Conservation (phyloP, 192 early-diverging fungal genomes). For the Glomus cerebriforme region DNA sequence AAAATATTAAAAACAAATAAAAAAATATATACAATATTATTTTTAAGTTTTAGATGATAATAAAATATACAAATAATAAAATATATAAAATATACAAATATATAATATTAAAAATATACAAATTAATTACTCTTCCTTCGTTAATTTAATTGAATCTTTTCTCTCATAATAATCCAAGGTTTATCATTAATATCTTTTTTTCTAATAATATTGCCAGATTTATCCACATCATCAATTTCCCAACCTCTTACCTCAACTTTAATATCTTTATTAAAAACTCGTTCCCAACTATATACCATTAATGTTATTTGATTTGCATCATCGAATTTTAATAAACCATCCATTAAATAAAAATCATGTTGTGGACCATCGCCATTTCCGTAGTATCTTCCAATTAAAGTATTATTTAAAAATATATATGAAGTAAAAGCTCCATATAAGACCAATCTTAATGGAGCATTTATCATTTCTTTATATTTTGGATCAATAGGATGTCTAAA, state of each 20-base stretch:
- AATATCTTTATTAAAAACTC: not conserved
- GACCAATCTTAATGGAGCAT: constrained; percentile 65
- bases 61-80: too few relatives aligned
- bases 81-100: too few relatives aligned
- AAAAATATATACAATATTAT: too few relatives aligned
- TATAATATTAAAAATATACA: too few relatives aligned
- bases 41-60: too few relatives aligned
- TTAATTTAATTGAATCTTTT: not conserved
- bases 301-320: constrained; percentile 46
- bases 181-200: not conserved
- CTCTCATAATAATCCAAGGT: constrained; percentile 24
- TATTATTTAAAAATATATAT: constrained; percentile 67
- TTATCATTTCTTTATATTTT: constrained; percentile 4
- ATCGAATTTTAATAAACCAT: constrained; percentile 47
- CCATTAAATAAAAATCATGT: constrained; percentile 68
- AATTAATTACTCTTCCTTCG: too few relatives aligned
- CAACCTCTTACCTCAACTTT: constrained; percentile 28
- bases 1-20: too few relatives aligned
- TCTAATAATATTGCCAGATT: constrained; percentile 25
- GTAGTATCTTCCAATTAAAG: constrained; percentile 70
- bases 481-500: constrained; percentile 22
- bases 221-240: constrained; percentile 30
- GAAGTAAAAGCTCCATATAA: constrained; percentile 69
- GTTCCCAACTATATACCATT: constrained; percentile 50
- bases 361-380: constrained; percentile 68